These are phyloP conservation scores for Neonectria magnoliae DNA, from an alignment of 2,329 filamentous ascomycete species.

Conservation along the genomic window DNA sequence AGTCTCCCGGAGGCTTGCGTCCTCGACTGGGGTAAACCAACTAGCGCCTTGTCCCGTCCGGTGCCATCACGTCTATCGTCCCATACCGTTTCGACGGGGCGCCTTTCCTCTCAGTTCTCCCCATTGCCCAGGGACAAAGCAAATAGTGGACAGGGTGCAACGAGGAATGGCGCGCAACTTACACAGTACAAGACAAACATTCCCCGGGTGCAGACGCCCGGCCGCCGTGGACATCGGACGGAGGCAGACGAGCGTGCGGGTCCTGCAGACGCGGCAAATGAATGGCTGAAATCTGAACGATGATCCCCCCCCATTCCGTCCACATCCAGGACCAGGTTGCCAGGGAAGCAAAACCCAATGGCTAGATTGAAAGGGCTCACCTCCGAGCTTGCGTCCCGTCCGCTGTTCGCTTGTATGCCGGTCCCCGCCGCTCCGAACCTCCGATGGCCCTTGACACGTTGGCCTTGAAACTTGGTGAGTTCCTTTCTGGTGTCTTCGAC, in stretches of 20 bases:
- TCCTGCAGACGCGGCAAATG: slow-evolving; percentile 24
- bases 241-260: slow-evolving; percentile 17
- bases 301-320: not conserved
- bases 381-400: slow-evolving; percentile 20
- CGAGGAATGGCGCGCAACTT: slow-evolving; percentile 20
- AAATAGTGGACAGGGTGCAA: slow-evolving; percentile 3
- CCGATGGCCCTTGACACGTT: not conserved
- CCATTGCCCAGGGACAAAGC: slow-evolving; percentile 8
- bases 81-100: slow-evolving; percentile 22
- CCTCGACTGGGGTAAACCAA: slow-evolving; percentile 17
- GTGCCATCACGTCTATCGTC: slow-evolving; percentile 30
- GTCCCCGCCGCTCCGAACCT: slow-evolving; percentile 22
- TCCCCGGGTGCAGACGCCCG: not conserved
- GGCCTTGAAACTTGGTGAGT: slow-evolving; percentile 1
- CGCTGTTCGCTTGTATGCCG: slow-evolving; percentile 25
- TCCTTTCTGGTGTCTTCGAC: slow-evolving; percentile 1
- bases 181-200: not conserved
- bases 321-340: slow-evolving; percentile 15
- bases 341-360: slow-evolving; percentile 10
- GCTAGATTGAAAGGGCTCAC: slow-evolving; percentile 24
- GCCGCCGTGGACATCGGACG: slow-evolving; percentile 22
- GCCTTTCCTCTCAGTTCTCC: not conserved
- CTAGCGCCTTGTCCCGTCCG: slow-evolving; percentile 20
- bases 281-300: slow-evolving; percentile 11
- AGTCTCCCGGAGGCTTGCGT: slow-evolving; percentile 26